phyloP scores from a whole-genome alignment of 2,329 filamentous ascomycete genomes.

The Apiospora koreana region DNA sequence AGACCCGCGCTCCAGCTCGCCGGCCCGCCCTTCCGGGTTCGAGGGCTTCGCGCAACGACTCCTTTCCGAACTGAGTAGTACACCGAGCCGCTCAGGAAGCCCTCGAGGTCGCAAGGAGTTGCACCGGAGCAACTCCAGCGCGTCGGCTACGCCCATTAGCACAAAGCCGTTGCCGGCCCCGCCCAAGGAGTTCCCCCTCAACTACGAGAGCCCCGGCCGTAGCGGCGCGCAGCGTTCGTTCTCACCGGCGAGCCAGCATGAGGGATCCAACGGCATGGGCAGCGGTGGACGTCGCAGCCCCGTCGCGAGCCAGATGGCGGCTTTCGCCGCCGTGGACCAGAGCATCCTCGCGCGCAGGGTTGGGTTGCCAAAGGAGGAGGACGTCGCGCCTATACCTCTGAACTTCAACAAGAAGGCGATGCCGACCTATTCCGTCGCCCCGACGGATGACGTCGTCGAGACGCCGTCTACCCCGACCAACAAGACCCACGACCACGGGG shows the following conservation, averaged over 20 bases:
- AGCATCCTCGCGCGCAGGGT: conserved; percentile 59
- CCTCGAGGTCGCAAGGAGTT: conserved; percentile 53
- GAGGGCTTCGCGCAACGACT: conserved; percentile 65
- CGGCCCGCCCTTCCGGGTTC: conserved; percentile 54
- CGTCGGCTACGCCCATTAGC: conserved; percentile 28
- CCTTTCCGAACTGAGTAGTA: conserved; percentile 59
- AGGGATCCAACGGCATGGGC: conserved; percentile 25
- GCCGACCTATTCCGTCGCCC: conserved; percentile 20
- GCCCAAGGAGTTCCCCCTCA: conserved; percentile 45
- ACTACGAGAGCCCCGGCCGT: conserved; percentile 37
- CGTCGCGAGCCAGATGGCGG: conserved; percentile 54
- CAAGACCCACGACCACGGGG: not conserved
- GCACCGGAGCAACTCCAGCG: conserved; percentile 22
- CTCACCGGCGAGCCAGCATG: conserved; percentile 40
- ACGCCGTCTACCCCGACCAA: not conserved
- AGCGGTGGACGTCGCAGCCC: conserved; percentile 29
- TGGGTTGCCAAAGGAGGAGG: conserved; percentile 43
- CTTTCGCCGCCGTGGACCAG: conserved; percentile 66
- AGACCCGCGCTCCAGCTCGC: conserved; percentile 50
- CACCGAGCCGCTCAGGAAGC: conserved; percentile 51
- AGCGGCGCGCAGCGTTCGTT: conserved; percentile 37
- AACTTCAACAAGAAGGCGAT: conserved; percentile 33
- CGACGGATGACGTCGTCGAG: not conserved
- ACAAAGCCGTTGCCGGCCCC: conserved; percentile 38
- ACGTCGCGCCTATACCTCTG: conserved; percentile 49